Evolutionary conservation across 2,329 filamentous ascomycete genomes (phyloP).

Genomic region (Nigrospora osmanthi): DNA sequence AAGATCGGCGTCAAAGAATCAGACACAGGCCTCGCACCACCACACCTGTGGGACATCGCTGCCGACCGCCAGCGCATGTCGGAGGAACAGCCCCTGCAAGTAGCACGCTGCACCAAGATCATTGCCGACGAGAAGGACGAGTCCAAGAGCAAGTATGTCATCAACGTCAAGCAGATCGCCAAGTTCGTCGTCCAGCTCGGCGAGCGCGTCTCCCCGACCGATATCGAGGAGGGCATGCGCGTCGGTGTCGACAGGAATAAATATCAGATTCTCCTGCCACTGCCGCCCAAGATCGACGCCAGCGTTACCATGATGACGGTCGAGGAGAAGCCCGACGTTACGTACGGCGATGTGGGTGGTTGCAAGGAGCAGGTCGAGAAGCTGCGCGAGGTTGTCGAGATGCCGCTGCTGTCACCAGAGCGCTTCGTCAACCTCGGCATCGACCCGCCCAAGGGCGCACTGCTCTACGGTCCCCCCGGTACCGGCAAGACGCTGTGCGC

Average conservation of each 20-base stretch:
- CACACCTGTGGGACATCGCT: constrained; percentile 97
- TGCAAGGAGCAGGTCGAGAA: constrained; percentile 99
- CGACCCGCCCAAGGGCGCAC: constrained; percentile 92
- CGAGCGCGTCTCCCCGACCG: constrained; percentile 91
- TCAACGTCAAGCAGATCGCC: constrained; percentile 99
- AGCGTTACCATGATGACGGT: constrained; percentile 99
- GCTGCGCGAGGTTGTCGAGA: constrained; percentile 95
- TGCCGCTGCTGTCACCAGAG: constrained; percentile 93
- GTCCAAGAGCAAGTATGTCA: constrained; percentile 99
- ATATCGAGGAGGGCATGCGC: constrained; percentile 99
- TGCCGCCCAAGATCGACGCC: constrained; percentile 97
- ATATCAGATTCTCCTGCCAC: constrained; percentile 94
- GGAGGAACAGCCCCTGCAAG: constrained; percentile 95
- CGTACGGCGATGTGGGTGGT: constrained; percentile 95
- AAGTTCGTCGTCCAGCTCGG: constrained; percentile 98
- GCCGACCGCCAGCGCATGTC: constrained; percentile 97
- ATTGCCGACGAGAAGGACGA: constrained; percentile 93
- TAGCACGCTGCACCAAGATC: constrained; percentile 97
- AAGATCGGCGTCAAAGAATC: constrained; percentile 98
- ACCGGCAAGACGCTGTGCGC: constrained; percentile 99
- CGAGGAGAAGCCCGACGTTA: constrained; percentile 98
- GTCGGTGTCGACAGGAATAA: constrained; percentile 98
- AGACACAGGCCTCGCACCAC: constrained; percentile 94
- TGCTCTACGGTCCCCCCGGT: constrained; percentile 93
- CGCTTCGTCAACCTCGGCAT: constrained; percentile 98